Conservation (phyloP, 768 basidiomycete genomes). For the Mycena sanguinolenta region DNA sequence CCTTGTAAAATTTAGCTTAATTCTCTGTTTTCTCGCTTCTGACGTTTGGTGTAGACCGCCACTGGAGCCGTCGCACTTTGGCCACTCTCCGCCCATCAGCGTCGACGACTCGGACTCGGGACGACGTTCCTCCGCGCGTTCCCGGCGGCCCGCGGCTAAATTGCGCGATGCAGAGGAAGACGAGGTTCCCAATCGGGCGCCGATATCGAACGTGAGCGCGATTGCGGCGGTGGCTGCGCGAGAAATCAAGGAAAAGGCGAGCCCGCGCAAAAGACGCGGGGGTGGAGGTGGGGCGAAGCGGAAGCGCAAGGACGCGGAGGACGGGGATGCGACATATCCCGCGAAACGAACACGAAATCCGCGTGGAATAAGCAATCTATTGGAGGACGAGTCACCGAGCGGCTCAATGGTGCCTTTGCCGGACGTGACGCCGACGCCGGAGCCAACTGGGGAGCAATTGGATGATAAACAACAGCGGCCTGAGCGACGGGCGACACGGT, state of each 20-base stretch:
- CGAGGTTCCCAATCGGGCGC: constrained; percentile 36
- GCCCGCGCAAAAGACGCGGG: constrained; percentile 36
- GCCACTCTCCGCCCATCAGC: constrained; percentile 64
- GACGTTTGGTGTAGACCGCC: too few relatives aligned
- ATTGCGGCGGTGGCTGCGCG: constrained; percentile 33
- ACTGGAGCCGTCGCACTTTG: constrained; percentile 69
- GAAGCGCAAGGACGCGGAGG: constrained; percentile 71
- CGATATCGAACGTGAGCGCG: constrained; percentile 32
- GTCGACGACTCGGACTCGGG: constrained; percentile 54
- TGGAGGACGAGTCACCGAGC: constrained; percentile 59
- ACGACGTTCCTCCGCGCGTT: constrained; percentile 59
- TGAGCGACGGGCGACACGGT: constrained; percentile 64
- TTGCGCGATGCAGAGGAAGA: constrained; percentile 61
- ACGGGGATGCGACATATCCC: constrained; percentile 78
- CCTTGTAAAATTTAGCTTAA: too few relatives aligned
- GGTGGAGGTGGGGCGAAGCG: constrained; percentile 58
- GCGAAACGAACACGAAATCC: constrained; percentile 74
- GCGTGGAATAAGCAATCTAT: constrained; percentile 52
- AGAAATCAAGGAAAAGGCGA: constrained; percentile 41
- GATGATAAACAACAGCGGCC: constrained; percentile 46
- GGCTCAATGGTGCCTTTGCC: constrained; percentile 40
- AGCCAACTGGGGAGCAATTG: constrained; percentile 52
- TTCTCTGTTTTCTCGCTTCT: too few relatives aligned
- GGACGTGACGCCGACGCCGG: constrained; percentile 44
- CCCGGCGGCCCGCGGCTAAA: constrained; percentile 63